phyloP scores from a whole-genome alignment of 2,329 filamentous ascomycete species.

The Pseudonectria buxi region DNA sequence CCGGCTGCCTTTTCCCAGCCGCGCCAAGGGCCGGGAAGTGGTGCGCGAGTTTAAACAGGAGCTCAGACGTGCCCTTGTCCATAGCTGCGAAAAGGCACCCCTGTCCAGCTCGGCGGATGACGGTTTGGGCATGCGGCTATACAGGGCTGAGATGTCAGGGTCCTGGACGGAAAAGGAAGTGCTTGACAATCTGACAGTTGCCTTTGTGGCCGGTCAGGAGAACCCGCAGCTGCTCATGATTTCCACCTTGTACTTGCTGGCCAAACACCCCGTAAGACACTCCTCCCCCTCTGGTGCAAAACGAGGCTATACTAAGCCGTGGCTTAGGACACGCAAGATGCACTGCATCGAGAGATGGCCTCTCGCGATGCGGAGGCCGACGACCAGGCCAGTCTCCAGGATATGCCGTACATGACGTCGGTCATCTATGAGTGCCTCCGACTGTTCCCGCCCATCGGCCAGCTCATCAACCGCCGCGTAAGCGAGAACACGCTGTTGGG shows the following conservation, averaged over 20 bases:
- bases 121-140: constrained; percentile 14
- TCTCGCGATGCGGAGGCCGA: constrained; percentile 3
- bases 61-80: constrained; percentile 7
- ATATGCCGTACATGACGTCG: constrained; percentile 36
- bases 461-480: constrained; percentile 40
- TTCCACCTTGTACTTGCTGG: constrained; percentile 31
- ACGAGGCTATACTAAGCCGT: not conserved
- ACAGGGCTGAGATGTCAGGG: constrained; percentile 16
- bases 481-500: constrained; percentile 16
- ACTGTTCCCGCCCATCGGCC: constrained; percentile 41
- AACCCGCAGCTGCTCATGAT: constrained; percentile 33
- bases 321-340: constrained; percentile 21
- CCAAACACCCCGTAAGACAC: constrained; percentile 22
- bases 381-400: constrained; percentile 17
- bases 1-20: constrained; percentile 19
- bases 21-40: constrained; percentile 17
- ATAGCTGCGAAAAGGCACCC: not conserved
- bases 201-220: constrained; percentile 35
- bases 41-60: constrained; percentile 20
- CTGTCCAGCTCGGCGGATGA: not conserved
- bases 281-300: not conserved
- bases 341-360: constrained; percentile 26
- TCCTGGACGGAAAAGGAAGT: constrained; percentile 29
- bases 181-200: constrained; percentile 33
- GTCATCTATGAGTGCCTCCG: constrained; percentile 40